Conservation (phyloP, 1,284 basidiomycete genomes). For the Heterobasidion parviporum region DNA sequence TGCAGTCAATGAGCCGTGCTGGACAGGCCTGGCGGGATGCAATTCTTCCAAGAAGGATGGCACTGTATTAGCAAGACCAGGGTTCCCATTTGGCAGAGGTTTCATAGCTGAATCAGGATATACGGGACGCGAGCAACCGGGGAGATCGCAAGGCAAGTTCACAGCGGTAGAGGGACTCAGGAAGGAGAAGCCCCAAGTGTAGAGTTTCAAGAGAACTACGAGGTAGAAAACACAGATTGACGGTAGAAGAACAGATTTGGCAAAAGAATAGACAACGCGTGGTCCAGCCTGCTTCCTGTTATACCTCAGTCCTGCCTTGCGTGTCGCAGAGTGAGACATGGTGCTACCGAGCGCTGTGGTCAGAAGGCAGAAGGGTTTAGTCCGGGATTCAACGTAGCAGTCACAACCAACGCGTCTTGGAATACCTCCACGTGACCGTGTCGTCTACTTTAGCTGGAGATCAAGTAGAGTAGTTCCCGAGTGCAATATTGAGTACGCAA, state of each 20-base stretch:
- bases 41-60: slow-evolving; percentile 1
- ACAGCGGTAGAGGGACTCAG: not conserved
- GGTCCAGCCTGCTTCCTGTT: not conserved
- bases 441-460: too few relatives aligned
- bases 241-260: not conserved
- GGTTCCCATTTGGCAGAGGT: not conserved
- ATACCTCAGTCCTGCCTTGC: not conserved
- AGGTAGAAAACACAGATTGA: not conserved
- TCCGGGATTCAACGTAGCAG: too few relatives aligned
- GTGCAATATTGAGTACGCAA: too few relatives aligned
- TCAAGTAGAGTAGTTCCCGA: too few relatives aligned
- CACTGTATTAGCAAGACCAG: not conserved
- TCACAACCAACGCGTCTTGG: too few relatives aligned
- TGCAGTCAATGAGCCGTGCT: slow-evolving; percentile 30
- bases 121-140: not conserved
- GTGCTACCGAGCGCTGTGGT: too few relatives aligned
- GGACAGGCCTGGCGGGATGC: not conserved
- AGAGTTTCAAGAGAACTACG: not conserved
- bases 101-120: not conserved
- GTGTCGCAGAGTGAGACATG: not conserved
- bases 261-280: not conserved
- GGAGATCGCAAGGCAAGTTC: not conserved
- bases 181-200: not conserved
- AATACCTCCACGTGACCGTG: too few relatives aligned
- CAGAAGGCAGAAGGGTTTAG: too few relatives aligned